Conservation (phyloP, 495 filamentous ascomycete genomes). For the Rostrohypoxylon terebratum region DNA sequence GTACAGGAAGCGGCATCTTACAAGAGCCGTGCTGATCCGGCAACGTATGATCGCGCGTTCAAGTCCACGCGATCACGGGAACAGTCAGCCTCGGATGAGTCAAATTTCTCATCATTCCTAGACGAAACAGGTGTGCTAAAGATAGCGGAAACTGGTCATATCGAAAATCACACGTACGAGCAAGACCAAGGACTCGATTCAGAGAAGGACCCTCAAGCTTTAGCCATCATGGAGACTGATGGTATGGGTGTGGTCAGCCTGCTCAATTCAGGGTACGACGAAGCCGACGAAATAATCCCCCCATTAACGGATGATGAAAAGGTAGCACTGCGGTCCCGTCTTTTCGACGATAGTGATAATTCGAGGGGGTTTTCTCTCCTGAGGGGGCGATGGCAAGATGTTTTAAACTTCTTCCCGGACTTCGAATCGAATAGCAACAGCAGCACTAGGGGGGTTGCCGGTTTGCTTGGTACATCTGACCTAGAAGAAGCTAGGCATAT, state of each 20-base stretch:
- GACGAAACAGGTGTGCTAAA: conserved; percentile 49
- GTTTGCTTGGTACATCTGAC: conserved; percentile 52
- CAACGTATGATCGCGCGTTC: conserved; percentile 25
- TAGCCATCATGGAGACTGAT: conserved; percentile 43
- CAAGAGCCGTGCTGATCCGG: conserved; percentile 9
- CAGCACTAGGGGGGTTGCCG: conserved; percentile 18
- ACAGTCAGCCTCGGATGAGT: conserved; percentile 54
- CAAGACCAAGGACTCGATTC: background rate
- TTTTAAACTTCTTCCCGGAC: conserved; percentile 58
- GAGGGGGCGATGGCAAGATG: conserved; percentile 52
- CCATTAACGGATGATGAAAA: conserved; percentile 41
- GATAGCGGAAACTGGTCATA: conserved; percentile 39
- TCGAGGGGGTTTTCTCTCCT: background rate
- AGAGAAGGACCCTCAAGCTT: conserved; percentile 12
- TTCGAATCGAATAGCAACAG: conserved; percentile 38
- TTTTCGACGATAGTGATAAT: conserved; percentile 48
- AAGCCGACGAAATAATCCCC: conserved; percentile 41
- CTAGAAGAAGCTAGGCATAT: conserved; percentile 56
- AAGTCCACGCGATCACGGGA: conserved; percentile 42
- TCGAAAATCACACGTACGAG: conserved; percentile 22
- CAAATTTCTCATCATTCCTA: conserved; percentile 59
- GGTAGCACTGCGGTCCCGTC: conserved; percentile 46
- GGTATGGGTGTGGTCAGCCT: conserved; percentile 60
- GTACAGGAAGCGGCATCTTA: conserved; percentile 17
- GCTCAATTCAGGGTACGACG: conserved; percentile 44